Evolutionary conservation across 331 rosid species (phyloP), one percentile per base, ranked within the genome.

Genomic region (Ulmus americana): DNA sequence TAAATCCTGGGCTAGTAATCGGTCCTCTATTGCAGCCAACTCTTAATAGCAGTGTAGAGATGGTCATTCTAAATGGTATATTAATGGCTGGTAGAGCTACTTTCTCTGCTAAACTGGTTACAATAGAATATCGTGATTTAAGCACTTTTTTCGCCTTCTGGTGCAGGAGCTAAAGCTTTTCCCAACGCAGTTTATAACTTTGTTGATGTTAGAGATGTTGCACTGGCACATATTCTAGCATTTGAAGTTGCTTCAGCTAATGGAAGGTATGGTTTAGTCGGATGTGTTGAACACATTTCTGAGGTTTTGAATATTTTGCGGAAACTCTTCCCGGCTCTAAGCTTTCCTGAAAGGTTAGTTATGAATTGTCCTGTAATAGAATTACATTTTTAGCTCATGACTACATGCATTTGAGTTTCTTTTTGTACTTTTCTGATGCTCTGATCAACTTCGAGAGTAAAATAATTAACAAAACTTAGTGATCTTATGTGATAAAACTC

Each of bases 141-240:
- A 45, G 13, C 50, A 8, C 3, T 2, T 45, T 45, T 45, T 45
- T 13, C 50, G 0, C 20, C 1, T 1, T 68, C 39, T 39, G 48
- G 38, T 68, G 57, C 64, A 56, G 49, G 72, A 5, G 7, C 55
- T 0, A 55, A 68, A 15, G 46, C 10, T 11, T 56, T 56, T 45
- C 64, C 72, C 10, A 68, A 68, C 6, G 47, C 3, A 56, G 45
- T 55, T 46, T 47, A 68, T 18, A 68, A 69, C 45, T 11, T 46
- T 16, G 79, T 68, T 18, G 74, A 68, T 63, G 66, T 74, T 46
- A 47, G 70, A 48, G 79, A 74, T 63, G 66, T 68, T 68, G 79
- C 74, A 1, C n/a, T 48, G 22, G 79, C 79, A 47, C 70, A 68
- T 49, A 68, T 74, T 45, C 53, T 63, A 28, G 35, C 35, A 28